Base-by-base conservation (phyloP, 345 rosid genomes). In the Populus nigra region DNA sequence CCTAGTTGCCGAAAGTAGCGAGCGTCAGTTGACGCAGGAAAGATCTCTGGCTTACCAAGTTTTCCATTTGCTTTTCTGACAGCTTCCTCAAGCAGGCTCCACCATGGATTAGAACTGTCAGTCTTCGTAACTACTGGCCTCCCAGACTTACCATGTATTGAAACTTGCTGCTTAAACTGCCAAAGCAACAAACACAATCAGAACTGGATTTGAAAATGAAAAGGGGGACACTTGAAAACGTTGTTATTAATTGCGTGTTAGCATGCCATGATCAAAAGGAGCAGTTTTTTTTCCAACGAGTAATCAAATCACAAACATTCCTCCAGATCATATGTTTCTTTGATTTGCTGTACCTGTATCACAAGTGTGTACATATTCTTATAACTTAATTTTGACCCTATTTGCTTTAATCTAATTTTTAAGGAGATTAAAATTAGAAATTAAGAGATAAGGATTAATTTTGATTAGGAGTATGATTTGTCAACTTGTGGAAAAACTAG, bases 11-110 rank as follows among this genome's bases (percentile, higher is more conserved):
- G 87, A 74, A 93, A 92, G 85, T 88, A 91, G 74, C 91, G 95
- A 83, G 92, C 84, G 84, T 96, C 99, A 5, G 98, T 96, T 61
- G 99, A 71, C 0, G 94, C 98, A 18, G 95, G 98, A 87, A 96
- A 96, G 57, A 93, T 92, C 88, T 92, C 94, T 13, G 98, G 97
- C 75, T 84, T 88, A 68, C 85, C 82, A 43, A 90, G 85, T 75
- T 79, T 91, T 72, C 98, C 97, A 65, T 88, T 83, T 25, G 97
- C 97, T 79, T 86, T 88, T 81, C 76, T 87, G 38, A 96, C 84
- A 29, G 97, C 97, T 76, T 88, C 93, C 84, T 90, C 94, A 55
- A 93, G 83, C 78, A 96, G 85, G 20, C 47, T 67, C 99, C 99
- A 93, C 98, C 99, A 93, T 3, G 93, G 97, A 73, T 90, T 96